Conservation (phyloP, 2,329 filamentous ascomycete species). For the Claviceps arundinis region DNA sequence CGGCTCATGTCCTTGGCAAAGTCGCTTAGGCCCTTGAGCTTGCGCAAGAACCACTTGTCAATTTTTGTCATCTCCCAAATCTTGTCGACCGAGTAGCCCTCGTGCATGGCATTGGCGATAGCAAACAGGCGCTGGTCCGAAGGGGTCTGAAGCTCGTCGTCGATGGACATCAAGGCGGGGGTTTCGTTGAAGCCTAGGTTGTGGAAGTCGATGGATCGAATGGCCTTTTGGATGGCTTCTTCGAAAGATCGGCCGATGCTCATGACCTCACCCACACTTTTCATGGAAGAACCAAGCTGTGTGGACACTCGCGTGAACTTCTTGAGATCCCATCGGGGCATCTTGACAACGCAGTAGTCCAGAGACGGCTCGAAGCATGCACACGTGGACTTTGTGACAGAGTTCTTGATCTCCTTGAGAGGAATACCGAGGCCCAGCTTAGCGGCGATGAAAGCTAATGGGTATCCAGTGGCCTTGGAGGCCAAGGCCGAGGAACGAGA, state of each 20-base stretch:
- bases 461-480: slow-evolving; percentile 95
- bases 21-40: slow-evolving; percentile 80
- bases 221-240: slow-evolving; percentile 97
- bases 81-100: slow-evolving; percentile 86
- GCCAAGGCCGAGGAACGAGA: slow-evolving; percentile 91
- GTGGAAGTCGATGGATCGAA: slow-evolving; percentile 86
- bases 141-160: slow-evolving; percentile 90
- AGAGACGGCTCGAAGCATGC: slow-evolving; percentile 98
- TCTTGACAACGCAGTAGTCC: slow-evolving; percentile 97
- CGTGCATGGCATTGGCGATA: slow-evolving; percentile 93
- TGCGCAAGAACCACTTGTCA: slow-evolving; percentile 94
- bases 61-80: slow-evolving; percentile 98
- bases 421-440: slow-evolving; percentile 93
- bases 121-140: slow-evolving; percentile 96
- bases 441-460: slow-evolving; percentile 88
- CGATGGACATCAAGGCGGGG: slow-evolving; percentile 83
- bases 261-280: slow-evolving; percentile 99
- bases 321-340: slow-evolving; percentile 96
- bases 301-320: slow-evolving; percentile 97
- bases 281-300: slow-evolving; percentile 94
- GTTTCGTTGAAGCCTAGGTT: slow-evolving; percentile 93
- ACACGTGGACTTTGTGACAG: slow-evolving; percentile 87
- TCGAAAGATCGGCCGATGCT: slow-evolving; percentile 93
- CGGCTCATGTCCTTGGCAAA: slow-evolving; percentile 69
- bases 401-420: slow-evolving; percentile 91